Conservation (phyloP, 2,329 filamentous ascomycete species). For the Phoma sp. region DNA sequence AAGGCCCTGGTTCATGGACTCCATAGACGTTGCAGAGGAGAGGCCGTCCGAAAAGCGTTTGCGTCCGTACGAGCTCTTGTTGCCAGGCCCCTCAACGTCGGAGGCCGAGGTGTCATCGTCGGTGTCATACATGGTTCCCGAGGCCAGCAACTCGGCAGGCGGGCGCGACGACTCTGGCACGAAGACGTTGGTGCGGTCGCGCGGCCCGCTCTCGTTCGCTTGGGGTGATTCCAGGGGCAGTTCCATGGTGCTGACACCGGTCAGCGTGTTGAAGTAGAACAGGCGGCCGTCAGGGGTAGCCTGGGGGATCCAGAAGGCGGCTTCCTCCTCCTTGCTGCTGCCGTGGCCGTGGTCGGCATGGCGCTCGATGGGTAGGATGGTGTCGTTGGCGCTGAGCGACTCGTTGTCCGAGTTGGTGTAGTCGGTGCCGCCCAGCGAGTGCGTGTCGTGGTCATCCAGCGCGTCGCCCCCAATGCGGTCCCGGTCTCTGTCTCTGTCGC, state of each 20-base stretch:
- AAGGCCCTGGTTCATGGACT: conserved; percentile 78
- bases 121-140: conserved; percentile 85
- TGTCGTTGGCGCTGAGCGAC: conserved; percentile 47
- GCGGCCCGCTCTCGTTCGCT: conserved; percentile 79
- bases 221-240: conserved; percentile 91
- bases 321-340: conserved; percentile 74
- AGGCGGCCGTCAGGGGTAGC: conserved; percentile 90
- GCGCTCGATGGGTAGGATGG: conserved; percentile 70
- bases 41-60: conserved; percentile 72
- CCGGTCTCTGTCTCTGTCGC: conserved; percentile 61
- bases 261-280: conserved; percentile 98
- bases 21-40: conserved; percentile 88
- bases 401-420: conserved; percentile 55
- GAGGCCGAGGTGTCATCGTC: conserved; percentile 85
- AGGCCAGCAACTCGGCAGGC: conserved; percentile 88
- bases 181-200: conserved; percentile 85
- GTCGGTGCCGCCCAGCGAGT: conserved; percentile 51
- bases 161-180: conserved; percentile 89
- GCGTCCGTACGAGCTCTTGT: conserved; percentile 71
- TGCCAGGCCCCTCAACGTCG: conserved; percentile 79
- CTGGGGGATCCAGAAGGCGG: conserved; percentile 98
- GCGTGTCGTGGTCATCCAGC: conserved; percentile 49
- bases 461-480: conserved; percentile 62
- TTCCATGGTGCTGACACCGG: conserved; percentile 92
- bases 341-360: conserved; percentile 48